Conservation (phyloP, 352 stramenopile species). For the Aphanomyces stellatus region DNA sequence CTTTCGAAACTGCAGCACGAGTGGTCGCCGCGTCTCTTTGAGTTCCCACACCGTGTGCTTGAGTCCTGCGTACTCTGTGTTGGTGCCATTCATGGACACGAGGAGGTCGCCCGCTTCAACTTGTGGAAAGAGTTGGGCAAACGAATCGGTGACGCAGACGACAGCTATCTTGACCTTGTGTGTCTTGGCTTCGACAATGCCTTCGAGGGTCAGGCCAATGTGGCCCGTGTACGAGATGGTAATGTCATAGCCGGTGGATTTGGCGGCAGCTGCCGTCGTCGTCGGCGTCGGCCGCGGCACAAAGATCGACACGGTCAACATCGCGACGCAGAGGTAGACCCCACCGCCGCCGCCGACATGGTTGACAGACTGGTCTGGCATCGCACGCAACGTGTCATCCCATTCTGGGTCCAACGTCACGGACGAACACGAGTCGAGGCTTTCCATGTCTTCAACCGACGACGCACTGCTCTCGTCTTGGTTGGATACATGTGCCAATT, state of each 20-base stretch:
- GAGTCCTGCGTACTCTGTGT: conserved; percentile 76
- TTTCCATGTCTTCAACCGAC: neutral
- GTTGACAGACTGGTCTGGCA: no score
- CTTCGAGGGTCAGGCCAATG: conserved; percentile 17
- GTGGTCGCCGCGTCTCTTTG: conserved; percentile 59
- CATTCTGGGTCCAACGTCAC: neutral
- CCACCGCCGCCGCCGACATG: neutral
- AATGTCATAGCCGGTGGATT: neutral
- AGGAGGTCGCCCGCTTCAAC: conserved; percentile 78
- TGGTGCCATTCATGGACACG: conserved; percentile 58
- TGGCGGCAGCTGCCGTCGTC: neutral
- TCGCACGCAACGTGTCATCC: no score
- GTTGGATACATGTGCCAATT: neutral
- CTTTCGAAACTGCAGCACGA: conserved; percentile 65
- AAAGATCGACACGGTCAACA: neutral
- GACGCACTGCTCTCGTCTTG: neutral
- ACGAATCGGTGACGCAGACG: neutral
- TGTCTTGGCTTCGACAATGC: conserved; percentile 2
- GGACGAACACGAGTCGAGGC: conserved; percentile 4
- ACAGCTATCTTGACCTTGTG: conserved; percentile 15
- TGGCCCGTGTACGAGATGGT: neutral
- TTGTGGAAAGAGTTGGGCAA: neutral
- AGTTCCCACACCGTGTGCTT: conserved; percentile 81
- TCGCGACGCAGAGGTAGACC: conserved; percentile 4
- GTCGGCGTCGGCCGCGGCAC: neutral